Conservation (phyloP, 495 filamentous ascomycete species). For the Pyronema domesticum region DNA sequence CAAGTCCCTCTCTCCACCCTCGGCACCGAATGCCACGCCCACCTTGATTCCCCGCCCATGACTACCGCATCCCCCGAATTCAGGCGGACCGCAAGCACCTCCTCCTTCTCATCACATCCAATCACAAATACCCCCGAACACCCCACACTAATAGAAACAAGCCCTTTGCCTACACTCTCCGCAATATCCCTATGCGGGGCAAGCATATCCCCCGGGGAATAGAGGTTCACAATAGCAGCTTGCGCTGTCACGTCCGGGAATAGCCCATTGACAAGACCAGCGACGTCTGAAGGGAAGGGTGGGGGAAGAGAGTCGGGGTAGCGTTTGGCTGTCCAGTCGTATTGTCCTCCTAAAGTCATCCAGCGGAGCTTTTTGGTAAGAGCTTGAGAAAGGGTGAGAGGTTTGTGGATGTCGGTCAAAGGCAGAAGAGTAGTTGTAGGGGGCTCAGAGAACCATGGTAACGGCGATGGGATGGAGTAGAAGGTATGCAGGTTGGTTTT, state of each 20-base stretch:
- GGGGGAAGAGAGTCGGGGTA: conserved; percentile 40
- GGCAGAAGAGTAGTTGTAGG: conserved; percentile 33
- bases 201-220: conserved; percentile 71
- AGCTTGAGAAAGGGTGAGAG: conserved; percentile 44
- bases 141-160: conserved; percentile 73
- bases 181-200: conserved; percentile 81
- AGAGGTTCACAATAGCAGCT: conserved; percentile 83
- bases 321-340: conserved; percentile 74
- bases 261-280: not conserved
- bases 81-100: conserved; percentile 45
- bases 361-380: conserved; percentile 68
- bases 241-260: conserved; percentile 40
- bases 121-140: conserved; percentile 75
- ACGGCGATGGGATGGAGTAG: conserved; percentile 38
- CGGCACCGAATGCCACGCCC: conserved; percentile 89
- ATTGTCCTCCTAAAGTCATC: conserved; percentile 85
- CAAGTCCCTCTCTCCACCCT: conserved; percentile 61
- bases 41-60: conserved; percentile 59
- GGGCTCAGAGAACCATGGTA: conserved; percentile 29
- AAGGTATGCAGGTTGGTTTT: conserved; percentile 35
- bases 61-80: conserved; percentile 67
- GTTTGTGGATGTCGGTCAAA: conserved; percentile 52
- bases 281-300: conserved; percentile 32
- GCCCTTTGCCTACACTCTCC: conserved; percentile 51
- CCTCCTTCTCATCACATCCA: conserved; percentile 21